Evolutionary conservation across 805 yeast species (phyloP).

Genomic region (Schizosaccharomyces cryophilus): DNA sequence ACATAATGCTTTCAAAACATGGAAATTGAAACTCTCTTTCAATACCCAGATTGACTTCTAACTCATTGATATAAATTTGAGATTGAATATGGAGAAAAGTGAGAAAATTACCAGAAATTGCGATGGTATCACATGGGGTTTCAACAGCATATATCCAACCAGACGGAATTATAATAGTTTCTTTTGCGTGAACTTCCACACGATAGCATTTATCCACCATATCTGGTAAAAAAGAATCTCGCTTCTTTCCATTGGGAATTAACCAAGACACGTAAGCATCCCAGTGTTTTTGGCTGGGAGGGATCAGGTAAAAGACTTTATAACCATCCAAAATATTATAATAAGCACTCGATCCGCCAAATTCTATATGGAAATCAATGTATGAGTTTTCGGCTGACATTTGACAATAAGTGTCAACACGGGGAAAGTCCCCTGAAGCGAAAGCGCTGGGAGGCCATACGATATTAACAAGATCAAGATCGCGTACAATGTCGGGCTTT

Average conservation of each 20-base stretch:
- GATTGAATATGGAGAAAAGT: conserved; percentile 36
- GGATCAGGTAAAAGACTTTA: conserved; percentile 52
- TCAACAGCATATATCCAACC: conserved; percentile 87
- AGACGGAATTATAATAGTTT: conserved; percentile 56
- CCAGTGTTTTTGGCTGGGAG: conserved; percentile 46
- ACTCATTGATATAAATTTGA: conserved; percentile 34
- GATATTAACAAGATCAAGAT: conserved; percentile 40
- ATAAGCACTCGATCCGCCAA: conserved; percentile 80
- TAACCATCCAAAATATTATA: conserved; percentile 57
- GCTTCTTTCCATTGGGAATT: conserved; percentile 29
- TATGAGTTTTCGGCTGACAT: conserved; percentile 65
- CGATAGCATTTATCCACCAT: conserved; percentile 26
- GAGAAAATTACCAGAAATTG: conserved; percentile 71
- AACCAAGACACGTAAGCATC: conserved; percentile 51
- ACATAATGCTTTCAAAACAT: conserved; percentile 39
- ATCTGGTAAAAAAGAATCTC: conserved; percentile 32
- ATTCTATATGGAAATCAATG: conserved; percentile 80
- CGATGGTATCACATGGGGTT: conserved; percentile 58
- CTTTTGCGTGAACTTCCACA: conserved; percentile 35
- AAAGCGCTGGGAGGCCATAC: conserved; percentile 26
- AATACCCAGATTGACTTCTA: conserved; percentile 48
- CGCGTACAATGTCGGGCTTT: conserved; percentile 42
- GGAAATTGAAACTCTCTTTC: conserved; percentile 62
- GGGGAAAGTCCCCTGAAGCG: conserved; percentile 11
- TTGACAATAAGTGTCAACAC: conserved; percentile 37